Conservation (phyloP, 176 grass and related monocot species). For the Chloris gayana region DNA sequence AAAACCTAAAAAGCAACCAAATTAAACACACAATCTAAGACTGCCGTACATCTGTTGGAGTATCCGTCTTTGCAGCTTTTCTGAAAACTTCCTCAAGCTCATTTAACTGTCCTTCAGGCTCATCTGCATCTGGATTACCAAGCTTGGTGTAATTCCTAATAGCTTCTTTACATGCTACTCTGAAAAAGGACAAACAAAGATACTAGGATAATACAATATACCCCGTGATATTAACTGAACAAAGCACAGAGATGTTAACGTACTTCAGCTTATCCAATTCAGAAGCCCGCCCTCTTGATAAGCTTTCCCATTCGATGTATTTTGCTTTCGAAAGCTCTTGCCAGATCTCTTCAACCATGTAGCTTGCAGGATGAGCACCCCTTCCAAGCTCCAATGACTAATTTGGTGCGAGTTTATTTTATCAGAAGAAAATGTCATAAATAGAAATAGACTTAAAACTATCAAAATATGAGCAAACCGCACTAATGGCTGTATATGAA, state of each 20-base stretch:
- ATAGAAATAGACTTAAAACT: slow-evolving; percentile 13
- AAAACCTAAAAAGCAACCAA: not conserved
- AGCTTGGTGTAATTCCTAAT: slow-evolving; percentile 55
- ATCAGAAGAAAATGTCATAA: slow-evolving; percentile 32
- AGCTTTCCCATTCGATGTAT: slow-evolving; percentile 81
- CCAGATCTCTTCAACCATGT: slow-evolving; percentile 86
- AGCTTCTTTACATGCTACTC: slow-evolving; percentile 76
- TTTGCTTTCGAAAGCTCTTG: slow-evolving; percentile 82
- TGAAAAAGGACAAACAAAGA: slow-evolving; percentile 29
- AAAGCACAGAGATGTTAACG: slow-evolving; percentile 28
- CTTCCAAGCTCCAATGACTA: slow-evolving; percentile 93
- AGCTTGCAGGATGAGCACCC: slow-evolving; percentile 67
- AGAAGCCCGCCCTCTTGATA: slow-evolving; percentile 49
- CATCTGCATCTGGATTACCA: slow-evolving; percentile 42
- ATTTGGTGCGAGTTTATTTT: slow-evolving; percentile 31
- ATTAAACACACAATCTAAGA: not conserved
- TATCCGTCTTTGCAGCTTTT: slow-evolving; percentile 58
- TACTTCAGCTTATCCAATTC: slow-evolving; percentile 64
- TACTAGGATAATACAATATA: not conserved
- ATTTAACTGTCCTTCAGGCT: slow-evolving; percentile 56
- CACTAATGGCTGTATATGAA: too few relatives aligned
- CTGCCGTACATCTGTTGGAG: slow-evolving; percentile 62
- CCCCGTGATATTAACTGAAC: slow-evolving; percentile 1
- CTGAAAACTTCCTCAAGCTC: slow-evolving; percentile 67
- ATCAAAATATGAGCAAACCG: not conserved